These are phyloP conservation scores for Capronia americana DNA, from an alignment of 2,329 filamentous ascomycete species.

Conservation along the genomic window DNA sequence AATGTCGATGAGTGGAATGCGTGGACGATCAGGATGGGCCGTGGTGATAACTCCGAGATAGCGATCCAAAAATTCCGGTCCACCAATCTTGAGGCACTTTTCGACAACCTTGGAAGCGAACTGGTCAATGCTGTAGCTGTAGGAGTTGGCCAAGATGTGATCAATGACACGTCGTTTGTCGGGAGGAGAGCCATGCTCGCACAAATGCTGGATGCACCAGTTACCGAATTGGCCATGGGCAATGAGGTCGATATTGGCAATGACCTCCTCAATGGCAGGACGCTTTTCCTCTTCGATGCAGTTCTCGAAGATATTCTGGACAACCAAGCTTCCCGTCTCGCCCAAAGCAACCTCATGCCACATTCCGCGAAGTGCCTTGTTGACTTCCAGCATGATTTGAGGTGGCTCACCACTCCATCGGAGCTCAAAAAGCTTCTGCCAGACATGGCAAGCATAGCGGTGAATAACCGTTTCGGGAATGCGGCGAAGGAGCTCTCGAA, in stretches of 20 bases:
- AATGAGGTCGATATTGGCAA: slow-evolving; percentile 93
- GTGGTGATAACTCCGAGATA: slow-evolving; percentile 96
- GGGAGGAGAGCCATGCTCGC: slow-evolving; percentile 88
- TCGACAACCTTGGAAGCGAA: slow-evolving; percentile 99
- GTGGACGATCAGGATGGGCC: slow-evolving; percentile 84
- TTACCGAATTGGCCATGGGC: slow-evolving; percentile 98
- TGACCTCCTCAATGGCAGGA: slow-evolving; percentile 94
- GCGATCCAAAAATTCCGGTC: slow-evolving; percentile 84
- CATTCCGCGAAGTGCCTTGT: slow-evolving; percentile 89
- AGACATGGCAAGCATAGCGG: slow-evolving; percentile 97
- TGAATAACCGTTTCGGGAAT: slow-evolving; percentile 99
- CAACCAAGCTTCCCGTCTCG: slow-evolving; percentile 95
- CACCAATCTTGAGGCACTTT: slow-evolving; percentile 97
- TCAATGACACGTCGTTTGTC: slow-evolving; percentile 94
- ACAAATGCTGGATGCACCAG: slow-evolving; percentile 99
- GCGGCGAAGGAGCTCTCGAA: slow-evolving; percentile 91
- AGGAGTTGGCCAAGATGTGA: slow-evolving; percentile 89
- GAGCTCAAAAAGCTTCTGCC: slow-evolving; percentile 99
- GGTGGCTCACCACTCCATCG: slow-evolving; percentile 94
- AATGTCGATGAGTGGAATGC: slow-evolving; percentile 95
- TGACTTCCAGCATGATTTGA: slow-evolving; percentile 98
- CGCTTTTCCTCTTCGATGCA: slow-evolving; percentile 99
- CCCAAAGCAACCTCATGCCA: slow-evolving; percentile 98
- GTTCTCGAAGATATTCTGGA: slow-evolving; percentile 99
- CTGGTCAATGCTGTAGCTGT: slow-evolving; percentile 98